Evolutionary conservation across 2,329 filamentous ascomycete genomes (phyloP), one percentile per base, ranked within the genome.

Genomic region (Acrodontium crateriforme): DNA sequence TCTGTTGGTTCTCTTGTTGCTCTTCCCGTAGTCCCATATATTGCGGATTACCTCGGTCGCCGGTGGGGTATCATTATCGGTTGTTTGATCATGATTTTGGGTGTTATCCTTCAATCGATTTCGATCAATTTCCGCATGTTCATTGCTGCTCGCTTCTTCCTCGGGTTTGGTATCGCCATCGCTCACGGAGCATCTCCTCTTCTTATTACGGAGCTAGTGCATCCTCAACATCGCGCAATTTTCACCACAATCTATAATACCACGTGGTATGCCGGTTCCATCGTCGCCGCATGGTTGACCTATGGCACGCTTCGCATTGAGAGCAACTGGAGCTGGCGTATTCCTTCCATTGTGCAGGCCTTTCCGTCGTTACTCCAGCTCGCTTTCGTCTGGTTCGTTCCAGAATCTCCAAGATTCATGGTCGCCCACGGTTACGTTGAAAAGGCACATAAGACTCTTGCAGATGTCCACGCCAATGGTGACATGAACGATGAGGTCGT

Each of bases 381-480:
- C 11, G 30, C 49, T 7, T 58, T 63, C 29, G 48, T 65, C 27
- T 57, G 54, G 37, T 62, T 69, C 27, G 58, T 71, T 4, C 71
- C 71, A 0, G 73, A 77, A 36, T 70, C 63, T 1, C 72, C 72
- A 1, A 60, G 72, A 19, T 75, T 63, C 62, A 47, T 73, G 16
- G 56, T 73, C 23, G 59, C 61, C 18, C 58, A 67, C 35, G 66
- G 67, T 17, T 55, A 58, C 13, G 34, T 47, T 1, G 59, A 67
- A 4, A 55, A 71, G 39, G 69, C 69, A 0, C 59, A 54, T 10
- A 50, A 52, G 0, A 62, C 70, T 15, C 43, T 74, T 1, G 53
- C 60, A 39, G 65, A 65, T 30, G 67, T 65, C 21, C 64, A 70
- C 29, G 63, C 60, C 14, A 63, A 67, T 32, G 53, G 56, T 16